phyloP scores from a whole-genome alignment of 768 basidiomycete genomes.

The Lanmaoa rubissima region DNA sequence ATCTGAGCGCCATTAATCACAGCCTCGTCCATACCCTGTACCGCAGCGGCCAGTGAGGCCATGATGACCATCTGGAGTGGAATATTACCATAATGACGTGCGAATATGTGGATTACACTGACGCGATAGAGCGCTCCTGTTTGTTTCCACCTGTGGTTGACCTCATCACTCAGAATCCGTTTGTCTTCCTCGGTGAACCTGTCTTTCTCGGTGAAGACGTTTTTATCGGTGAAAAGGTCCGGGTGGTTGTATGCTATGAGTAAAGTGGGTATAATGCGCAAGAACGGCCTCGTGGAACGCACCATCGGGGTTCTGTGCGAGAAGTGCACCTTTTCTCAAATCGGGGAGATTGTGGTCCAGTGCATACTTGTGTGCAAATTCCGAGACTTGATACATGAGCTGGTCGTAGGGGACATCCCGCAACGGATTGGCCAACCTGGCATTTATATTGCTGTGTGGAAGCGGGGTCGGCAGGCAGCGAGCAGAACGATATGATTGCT shows the following conservation, averaged over 20 bases:
- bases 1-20: conserved; percentile 46
- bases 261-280: conserved; percentile 33
- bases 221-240: conserved; percentile 40
- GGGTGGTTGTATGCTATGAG: conserved; percentile 38
- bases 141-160: conserved; percentile 48
- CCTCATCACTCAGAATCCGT: conserved; percentile 42
- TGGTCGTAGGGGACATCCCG: conserved; percentile 56
- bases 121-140: conserved; percentile 45
- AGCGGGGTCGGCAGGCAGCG: not conserved
- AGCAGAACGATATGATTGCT: not conserved
- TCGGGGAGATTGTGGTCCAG: conserved; percentile 41
- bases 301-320: conserved; percentile 66
- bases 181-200: conserved; percentile 49
- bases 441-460: conserved; percentile 33
- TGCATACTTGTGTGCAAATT: conserved; percentile 49
- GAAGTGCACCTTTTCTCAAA: conserved; percentile 68
- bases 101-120: not conserved
- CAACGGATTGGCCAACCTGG: conserved; percentile 56
- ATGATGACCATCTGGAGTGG: conserved; percentile 47
- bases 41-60: conserved; percentile 74
- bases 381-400: conserved; percentile 57
- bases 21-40: conserved; percentile 56
- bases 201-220: too few relatives aligned
- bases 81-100: conserved; percentile 26
- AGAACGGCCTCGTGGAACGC: conserved; percentile 33